phyloP scores from a whole-genome alignment of 495 filamentous ascomycete genomes.

The Xylaria longipes region DNA sequence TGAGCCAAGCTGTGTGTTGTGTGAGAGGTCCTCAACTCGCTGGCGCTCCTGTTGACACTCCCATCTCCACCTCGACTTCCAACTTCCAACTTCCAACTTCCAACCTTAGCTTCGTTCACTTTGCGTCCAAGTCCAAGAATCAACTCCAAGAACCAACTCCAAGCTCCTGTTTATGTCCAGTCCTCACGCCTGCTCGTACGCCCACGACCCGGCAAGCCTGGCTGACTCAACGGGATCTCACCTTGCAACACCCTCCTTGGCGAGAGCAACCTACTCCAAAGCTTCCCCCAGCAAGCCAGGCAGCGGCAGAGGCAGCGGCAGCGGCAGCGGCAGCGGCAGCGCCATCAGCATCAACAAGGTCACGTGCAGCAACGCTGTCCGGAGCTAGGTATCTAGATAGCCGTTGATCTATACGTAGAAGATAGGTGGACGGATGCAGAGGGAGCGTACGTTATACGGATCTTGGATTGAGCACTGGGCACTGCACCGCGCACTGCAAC shows the following conservation, averaged over 20 bases:
- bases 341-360: slow-evolving; percentile 32
- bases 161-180: not conserved
- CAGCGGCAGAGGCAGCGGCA: not conserved
- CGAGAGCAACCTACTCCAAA: slow-evolving; percentile 9
- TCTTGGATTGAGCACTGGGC: slow-evolving; percentile 9
- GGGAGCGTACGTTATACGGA: not conserved
- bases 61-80: not conserved
- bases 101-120: not conserved
- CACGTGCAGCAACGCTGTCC: slow-evolving; percentile 33
- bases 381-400: slow-evolving; percentile 23
- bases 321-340: not conserved
- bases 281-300: not conserved
- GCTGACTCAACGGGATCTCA: slow-evolving; percentile 12
- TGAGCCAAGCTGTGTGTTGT: slow-evolving; percentile 1
- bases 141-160: not conserved
- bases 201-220: not conserved
- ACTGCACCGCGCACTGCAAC: not conserved
- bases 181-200: not conserved
- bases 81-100: not conserved
- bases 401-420: not conserved
- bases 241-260: not conserved
- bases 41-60: not conserved
- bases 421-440: not conserved
- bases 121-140: not conserved
- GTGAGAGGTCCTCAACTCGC: not conserved